Evolutionary conservation across 1,139 yeast species (phyloP).

Genomic region (Saccharomyces pastorianus): DNA sequence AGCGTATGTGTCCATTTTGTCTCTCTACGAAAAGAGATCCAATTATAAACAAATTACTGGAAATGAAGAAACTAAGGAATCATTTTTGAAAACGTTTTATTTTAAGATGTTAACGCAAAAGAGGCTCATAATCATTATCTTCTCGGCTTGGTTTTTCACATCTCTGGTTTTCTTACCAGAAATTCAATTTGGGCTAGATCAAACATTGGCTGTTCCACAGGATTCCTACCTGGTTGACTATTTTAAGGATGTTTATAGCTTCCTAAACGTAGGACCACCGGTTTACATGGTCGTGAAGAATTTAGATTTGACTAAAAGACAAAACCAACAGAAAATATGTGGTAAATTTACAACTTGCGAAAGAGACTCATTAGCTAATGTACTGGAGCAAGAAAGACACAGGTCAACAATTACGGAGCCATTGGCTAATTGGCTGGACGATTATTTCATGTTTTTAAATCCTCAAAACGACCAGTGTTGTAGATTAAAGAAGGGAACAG

Average conservation of each 20-base stretch:
- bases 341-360: slow-evolving; percentile 84
- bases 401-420: slow-evolving; percentile 72
- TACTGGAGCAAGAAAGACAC: slow-evolving; percentile 79
- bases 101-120: neutral
- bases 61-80: slow-evolving; percentile 17
- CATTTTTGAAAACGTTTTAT: slow-evolving; percentile 35
- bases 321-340: slow-evolving; percentile 66
- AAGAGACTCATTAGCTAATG: slow-evolving; percentile 66
- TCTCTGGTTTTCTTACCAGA: slow-evolving; percentile 64
- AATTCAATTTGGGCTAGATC: slow-evolving; percentile 75
- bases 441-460: slow-evolving; percentile 76
- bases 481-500: slow-evolving; percentile 45
- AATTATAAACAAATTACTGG: slow-evolving; percentile 2
- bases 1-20: slow-evolving; percentile 62
- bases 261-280: slow-evolving; percentile 86
- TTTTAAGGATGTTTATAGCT: slow-evolving; percentile 65
- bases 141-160: slow-evolving; percentile 55
- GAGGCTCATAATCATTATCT: slow-evolving; percentile 39
- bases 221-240: slow-evolving; percentile 75
- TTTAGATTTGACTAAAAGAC: slow-evolving; percentile 51
- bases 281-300: slow-evolving; percentile 70
- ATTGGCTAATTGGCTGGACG: slow-evolving; percentile 88
- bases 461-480: slow-evolving; percentile 87
- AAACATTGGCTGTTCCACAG: slow-evolving; percentile 75
- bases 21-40: slow-evolving; percentile 21